A percentile compares a stretch with the other conserved stretches of the same genome.
phyloP scores from a whole-genome alignment of 2,329 filamentous ascomycete genomes.

The Fonsecaea monophora region DNA sequence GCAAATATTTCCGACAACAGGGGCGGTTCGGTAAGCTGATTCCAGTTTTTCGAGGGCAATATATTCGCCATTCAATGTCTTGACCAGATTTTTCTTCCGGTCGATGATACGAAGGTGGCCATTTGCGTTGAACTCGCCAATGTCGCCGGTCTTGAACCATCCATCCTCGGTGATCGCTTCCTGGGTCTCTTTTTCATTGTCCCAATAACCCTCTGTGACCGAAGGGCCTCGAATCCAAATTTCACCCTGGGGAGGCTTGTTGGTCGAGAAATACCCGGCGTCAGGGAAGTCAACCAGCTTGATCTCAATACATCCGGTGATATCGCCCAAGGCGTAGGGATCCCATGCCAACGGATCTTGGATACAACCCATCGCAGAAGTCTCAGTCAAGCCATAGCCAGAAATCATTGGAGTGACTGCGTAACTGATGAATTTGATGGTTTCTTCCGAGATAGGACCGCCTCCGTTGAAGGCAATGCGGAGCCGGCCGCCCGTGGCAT shows the following conservation, averaged over 20 bases:
- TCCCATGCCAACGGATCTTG: conserved; percentile 84
- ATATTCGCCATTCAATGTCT: conserved; percentile 94
- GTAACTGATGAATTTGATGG: conserved; percentile 88
- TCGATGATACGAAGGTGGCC: conserved; percentile 89
- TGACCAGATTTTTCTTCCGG: conserved; percentile 97
- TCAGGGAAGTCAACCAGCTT: conserved; percentile 92
- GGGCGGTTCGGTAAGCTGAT: conserved; percentile 80
- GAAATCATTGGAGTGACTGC: conserved; percentile 92
- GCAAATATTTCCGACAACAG: conserved; percentile 85
- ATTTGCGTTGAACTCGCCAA: conserved; percentile 82
- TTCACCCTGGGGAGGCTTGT: conserved; percentile 84
- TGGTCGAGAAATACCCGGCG: conserved; percentile 79
- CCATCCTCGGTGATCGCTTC: conserved; percentile 80
- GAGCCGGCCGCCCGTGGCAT: conserved; percentile 85
- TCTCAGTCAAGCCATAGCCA: conserved; percentile 95
- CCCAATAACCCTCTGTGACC: conserved; percentile 79
- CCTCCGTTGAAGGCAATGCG: conserved; percentile 94
- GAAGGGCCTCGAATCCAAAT: conserved; percentile 83
- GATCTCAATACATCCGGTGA: conserved; percentile 78
- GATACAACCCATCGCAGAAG: conserved; percentile 67
- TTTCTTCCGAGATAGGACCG: conserved; percentile 85
- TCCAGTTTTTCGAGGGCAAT: conserved; percentile 97
- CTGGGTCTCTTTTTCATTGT: conserved; percentile 84
- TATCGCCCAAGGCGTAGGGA: conserved; percentile 75
- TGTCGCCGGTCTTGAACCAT: conserved; percentile 97